phyloP scores from a whole-genome alignment of 352 stramenopile genomes.

The Pythium myriotylum region DNA sequence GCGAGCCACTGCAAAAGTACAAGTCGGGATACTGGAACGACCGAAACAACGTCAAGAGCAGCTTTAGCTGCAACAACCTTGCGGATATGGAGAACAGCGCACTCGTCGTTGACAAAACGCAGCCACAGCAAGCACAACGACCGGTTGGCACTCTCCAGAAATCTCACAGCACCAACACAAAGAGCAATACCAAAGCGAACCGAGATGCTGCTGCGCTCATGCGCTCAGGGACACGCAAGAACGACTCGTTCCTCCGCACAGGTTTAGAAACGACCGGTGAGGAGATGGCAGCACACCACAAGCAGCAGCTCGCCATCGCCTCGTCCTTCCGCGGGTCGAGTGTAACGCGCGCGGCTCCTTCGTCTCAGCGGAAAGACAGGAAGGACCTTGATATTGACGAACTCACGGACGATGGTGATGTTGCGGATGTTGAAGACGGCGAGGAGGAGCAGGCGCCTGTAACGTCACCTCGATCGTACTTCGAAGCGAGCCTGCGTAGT shows the following conservation, averaged over 20 bases:
- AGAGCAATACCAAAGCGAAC: conserved; percentile 30
- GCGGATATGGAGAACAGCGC: conserved; percentile 61
- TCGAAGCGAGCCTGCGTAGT: conserved; percentile 49
- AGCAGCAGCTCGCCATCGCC: conserved; percentile 44
- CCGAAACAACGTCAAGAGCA: conserved; percentile 73
- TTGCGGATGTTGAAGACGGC: conserved; percentile 6
- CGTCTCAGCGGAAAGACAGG: conserved; percentile 29
- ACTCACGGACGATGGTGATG: conserved; percentile 25
- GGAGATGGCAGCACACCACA: conserved; percentile 40
- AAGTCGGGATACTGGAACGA: conserved; percentile 76
- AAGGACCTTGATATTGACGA: conserved; percentile 42
- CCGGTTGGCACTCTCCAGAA: conserved; percentile 25
- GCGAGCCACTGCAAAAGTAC: conserved; percentile 42
- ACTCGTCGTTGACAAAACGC: conserved; percentile 37
- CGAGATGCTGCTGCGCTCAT: conserved; percentile 34
- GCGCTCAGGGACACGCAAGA: conserved; percentile 40
- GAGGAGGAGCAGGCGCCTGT: conserved; percentile 34
- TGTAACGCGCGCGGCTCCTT: conserved; percentile 23
- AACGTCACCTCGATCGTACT: conserved; percentile 68
- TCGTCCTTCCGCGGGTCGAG: conserved; percentile 36
- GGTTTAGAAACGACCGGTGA: conserved; percentile 24
- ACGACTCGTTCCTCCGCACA: conserved; percentile 47
- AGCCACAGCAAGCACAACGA: conserved; percentile 4
- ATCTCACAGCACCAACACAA: conserved; percentile 49
- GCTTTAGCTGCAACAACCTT: conserved; percentile 83